These are phyloP conservation scores for Oldenlandia corymbosa DNA, from an alignment of 257 asterid species.

Conservation along the genomic window DNA sequence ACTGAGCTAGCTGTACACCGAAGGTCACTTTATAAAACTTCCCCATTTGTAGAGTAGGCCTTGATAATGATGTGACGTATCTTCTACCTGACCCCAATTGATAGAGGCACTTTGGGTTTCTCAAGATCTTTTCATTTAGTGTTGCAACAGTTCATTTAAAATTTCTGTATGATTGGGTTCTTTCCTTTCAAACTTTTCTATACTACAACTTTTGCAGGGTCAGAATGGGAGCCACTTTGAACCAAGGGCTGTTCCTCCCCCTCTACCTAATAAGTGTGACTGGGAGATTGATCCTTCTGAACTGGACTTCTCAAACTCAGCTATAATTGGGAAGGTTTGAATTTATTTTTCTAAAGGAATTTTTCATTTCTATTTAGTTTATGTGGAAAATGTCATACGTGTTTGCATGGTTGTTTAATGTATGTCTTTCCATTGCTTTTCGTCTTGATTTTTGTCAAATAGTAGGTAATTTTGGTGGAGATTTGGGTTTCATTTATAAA, in stretches of 20 bases:
- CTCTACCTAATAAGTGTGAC: slow-evolving; percentile 92
- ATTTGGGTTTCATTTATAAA: neutral
- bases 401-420: neutral
- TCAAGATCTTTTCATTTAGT: neutral
- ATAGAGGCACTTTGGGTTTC: neutral
- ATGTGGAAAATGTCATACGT: neutral
- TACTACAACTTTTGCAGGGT: slow-evolving; percentile 52
- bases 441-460: neutral
- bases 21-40: neutral
- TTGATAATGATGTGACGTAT: neutral
- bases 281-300: slow-evolving; percentile 95
- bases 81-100: too few species aligned
- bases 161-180: neutral
- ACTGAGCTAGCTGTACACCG: neutral
- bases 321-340: slow-evolving; percentile 79
- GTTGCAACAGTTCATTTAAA: neutral
- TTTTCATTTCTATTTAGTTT: neutral
- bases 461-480: neutral
- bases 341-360: neutral
- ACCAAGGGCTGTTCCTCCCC: slow-evolving; percentile 86
- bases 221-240: slow-evolving; percentile 97
- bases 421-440: neutral
- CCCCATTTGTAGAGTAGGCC: neutral
- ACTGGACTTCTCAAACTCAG: slow-evolving; percentile 74
- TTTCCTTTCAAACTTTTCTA: slow-evolving; percentile 11